Evolutionary conservation across 2,329 filamentous ascomycete genomes (phyloP), one percentile per base, ranked within the genome.

Genomic region (Fusarium chuoi): DNA sequence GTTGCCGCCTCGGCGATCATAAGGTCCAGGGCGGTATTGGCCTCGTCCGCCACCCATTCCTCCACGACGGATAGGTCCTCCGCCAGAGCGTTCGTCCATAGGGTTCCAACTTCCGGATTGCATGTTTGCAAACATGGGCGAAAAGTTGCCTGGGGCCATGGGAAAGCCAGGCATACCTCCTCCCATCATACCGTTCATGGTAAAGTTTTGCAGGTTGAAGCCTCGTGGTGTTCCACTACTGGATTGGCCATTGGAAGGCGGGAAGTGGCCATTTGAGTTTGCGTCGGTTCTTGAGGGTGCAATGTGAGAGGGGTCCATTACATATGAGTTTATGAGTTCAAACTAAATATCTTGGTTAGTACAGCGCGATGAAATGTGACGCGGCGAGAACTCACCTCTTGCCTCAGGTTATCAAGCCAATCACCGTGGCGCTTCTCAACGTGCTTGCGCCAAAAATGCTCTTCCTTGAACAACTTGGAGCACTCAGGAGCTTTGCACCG

Each of bases 371-470:
- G 20, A 45, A 22, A 10, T 30, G 20, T 17, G 26, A 24, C 11
- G 35, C 14, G n/a, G 39, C 17, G 51, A 35, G 12, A 20, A 86
- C 91, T 86, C 87, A 97, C 95, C 85, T 98, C 96, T 80, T 92
- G 91, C 81, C 92, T 93, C 74, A 98, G 85, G 60, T 86, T 89
- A 39, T 95, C 92, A 49, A 93, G 88, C 93, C 95, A 99, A 61
- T 98, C 96, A 1, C 89, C 82, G 81, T 99, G 96, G 65, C 97
- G 91, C 85, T 99, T 99, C 84, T 98, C 96, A 22, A 98, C 92
- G 79, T 99, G 96, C 86, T 99, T 99, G 79, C 91, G 92, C 96
- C 97, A 99, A 82, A 99, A 99, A 77, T 96, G 91, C 48, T 97
- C 93, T 66, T 96, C 96, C 83, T 98, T 98, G 88, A 99, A 99